A percentile compares a stretch with the other conserved stretches of the same genome.
These are phyloP conservation scores for Tilletia caries DNA, from an alignment of 1,284 basidiomycete genomes.

Conservation along the genomic window DNA sequence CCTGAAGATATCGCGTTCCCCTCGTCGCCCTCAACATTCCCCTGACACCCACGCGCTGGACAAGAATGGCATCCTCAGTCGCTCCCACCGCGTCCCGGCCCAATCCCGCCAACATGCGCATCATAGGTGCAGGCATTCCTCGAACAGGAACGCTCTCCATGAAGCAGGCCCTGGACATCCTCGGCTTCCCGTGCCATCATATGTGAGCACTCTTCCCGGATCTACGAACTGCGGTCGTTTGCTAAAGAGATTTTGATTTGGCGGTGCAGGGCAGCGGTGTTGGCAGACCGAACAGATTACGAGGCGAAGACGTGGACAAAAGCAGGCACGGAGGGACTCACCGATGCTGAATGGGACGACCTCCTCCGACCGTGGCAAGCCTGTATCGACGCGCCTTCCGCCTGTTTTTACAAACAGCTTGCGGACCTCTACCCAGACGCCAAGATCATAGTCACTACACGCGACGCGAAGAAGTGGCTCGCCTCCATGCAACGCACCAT, in stretches of 20 bases:
- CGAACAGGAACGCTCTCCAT: constrained; percentile 14
- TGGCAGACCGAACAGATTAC: neutral
- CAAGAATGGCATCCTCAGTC: neutral
- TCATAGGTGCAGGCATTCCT: neutral
- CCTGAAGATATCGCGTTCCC: no score
- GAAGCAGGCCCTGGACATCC: constrained; percentile 11
- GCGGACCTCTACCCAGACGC: constrained; percentile 14
- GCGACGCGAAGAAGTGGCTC: constrained; percentile 9
- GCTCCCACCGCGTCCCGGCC: neutral
- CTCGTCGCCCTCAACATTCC: no score
- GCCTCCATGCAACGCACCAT: constrained; percentile 4
- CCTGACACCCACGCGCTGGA: neutral
- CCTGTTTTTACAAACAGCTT: neutral
- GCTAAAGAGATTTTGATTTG: neutral
- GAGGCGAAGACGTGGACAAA: constrained; percentile 10
- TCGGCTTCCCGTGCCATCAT: constrained; percentile 11
- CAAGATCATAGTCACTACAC: constrained; percentile 8
- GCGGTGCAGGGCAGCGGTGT: neutral
- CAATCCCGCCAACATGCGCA: neutral
- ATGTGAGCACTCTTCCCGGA: constrained; percentile 8
- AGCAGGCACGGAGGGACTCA: neutral
- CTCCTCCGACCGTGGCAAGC: constrained; percentile 6
- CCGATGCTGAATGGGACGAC: constrained; percentile 7
- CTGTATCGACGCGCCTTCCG: neutral
- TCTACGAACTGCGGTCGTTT: no score